These are phyloP conservation scores for Penstemon barbatus DNA, from an alignment of 257 asterid species.

Conservation along the genomic window DNA sequence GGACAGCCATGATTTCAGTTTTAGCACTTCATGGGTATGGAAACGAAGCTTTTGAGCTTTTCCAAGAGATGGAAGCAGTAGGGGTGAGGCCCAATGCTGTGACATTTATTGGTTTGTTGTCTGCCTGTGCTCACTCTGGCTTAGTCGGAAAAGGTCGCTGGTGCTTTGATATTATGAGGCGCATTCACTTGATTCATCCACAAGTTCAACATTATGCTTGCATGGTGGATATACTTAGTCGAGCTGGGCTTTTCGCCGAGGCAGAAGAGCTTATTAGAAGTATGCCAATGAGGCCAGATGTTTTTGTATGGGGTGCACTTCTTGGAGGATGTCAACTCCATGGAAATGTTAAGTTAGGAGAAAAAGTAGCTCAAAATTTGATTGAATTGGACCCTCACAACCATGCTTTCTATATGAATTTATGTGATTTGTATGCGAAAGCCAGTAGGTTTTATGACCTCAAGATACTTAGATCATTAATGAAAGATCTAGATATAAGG, in stretches of 20 bases:
- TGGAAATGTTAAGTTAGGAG: slow-evolving; percentile 60
- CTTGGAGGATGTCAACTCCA: slow-evolving; percentile 85
- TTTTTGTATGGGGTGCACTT: slow-evolving; percentile 79
- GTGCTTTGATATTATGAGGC: slow-evolving; percentile 52
- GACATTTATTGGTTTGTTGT: slow-evolving; percentile 55
- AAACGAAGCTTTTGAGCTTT: slow-evolving; percentile 53
- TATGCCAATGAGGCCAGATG: slow-evolving; percentile 77
- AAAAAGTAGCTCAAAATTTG: slow-evolving; percentile 52
- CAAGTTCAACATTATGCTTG: slow-evolving; percentile 73
- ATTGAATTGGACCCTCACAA: slow-evolving; percentile 59
- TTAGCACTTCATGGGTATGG: slow-evolving; percentile 68
- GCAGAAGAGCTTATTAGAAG: slow-evolving; percentile 56
- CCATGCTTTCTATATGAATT: slow-evolving; percentile 67
- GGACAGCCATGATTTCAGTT: slow-evolving; percentile 79
- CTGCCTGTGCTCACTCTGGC: slow-evolving; percentile 77
- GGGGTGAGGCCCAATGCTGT: slow-evolving; percentile 67
- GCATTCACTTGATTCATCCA: slow-evolving; percentile 46
- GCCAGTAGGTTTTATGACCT: slow-evolving; percentile 57
- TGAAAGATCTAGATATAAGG: slow-evolving; percentile 50
- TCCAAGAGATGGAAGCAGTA: slow-evolving; percentile 54
- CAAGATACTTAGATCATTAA: slow-evolving; percentile 51
- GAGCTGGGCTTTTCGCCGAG: slow-evolving; percentile 69
- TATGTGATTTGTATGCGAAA: slow-evolving; percentile 72
- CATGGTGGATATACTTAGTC: slow-evolving; percentile 67
- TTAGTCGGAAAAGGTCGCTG: slow-evolving; percentile 56